phyloP scores from a whole-genome alignment of 768 basidiomycete genomes.

The Saitozyma sp. region DNA sequence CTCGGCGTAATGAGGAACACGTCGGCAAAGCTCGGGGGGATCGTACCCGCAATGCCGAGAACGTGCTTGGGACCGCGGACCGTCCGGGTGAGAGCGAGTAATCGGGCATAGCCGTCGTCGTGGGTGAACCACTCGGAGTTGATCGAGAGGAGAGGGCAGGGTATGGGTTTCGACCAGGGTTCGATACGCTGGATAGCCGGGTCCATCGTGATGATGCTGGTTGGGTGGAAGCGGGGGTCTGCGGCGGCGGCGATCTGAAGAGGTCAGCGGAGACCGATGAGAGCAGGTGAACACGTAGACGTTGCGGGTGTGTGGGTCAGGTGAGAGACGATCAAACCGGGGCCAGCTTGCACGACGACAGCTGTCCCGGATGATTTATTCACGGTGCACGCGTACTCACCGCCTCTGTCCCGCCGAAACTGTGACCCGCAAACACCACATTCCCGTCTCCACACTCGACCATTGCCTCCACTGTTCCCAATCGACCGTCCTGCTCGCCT shows the following conservation, averaged over 20 bases:
- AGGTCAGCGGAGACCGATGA: too few relatives aligned
- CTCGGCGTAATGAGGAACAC: conserved; percentile 19
- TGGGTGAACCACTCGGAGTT: conserved; percentile 19
- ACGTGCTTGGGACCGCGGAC: conserved; percentile 12
- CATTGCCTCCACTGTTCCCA: conserved; percentile 8
- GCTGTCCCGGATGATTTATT: too few relatives aligned
- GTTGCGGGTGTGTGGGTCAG: too few relatives aligned
- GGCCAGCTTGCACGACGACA: too few relatives aligned
- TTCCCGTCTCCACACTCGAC: conserved; percentile 14
- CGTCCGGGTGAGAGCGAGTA: conserved; percentile 10
- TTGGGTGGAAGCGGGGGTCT: conserved; percentile 13
- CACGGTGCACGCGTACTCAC: conserved; percentile 1
- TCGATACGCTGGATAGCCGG: conserved; percentile 20
- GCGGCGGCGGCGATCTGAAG: conserved; percentile 11
- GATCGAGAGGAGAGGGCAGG: conserved; percentile 13
- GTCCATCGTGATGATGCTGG: conserved; percentile 15
- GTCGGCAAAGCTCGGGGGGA: conserved; percentile 19
- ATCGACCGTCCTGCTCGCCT: conserved; percentile 18
- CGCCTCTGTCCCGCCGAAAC: conserved; percentile 16
- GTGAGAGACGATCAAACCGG: too few relatives aligned
- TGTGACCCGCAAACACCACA: conserved; percentile 14
- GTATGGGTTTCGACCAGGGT: conserved; percentile 16
- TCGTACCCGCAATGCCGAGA: conserved; percentile 12
- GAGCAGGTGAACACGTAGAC: too few relatives aligned
- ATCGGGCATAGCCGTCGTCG: conserved; percentile 12